A percentile compares a stretch with the other conserved stretches of the same genome.
These are phyloP conservation scores for Funneliformis mosseae DNA, from an alignment of 192 early-diverging fungal genomes.

Conservation along the genomic window DNA sequence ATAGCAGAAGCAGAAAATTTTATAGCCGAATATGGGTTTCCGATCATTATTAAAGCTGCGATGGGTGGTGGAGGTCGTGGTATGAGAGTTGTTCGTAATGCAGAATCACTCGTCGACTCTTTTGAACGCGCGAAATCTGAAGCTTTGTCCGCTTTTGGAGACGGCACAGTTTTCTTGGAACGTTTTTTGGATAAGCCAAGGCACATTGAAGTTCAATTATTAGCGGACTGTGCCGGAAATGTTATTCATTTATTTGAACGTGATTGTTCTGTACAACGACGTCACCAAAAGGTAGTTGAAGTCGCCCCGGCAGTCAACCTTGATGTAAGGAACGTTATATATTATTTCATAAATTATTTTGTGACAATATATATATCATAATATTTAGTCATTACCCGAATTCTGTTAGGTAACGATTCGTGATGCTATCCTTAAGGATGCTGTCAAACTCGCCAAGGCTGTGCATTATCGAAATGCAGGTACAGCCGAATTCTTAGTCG, in stretches of 20 bases:
- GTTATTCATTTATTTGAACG: constrained; percentile 91
- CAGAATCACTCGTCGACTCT: constrained; percentile 67
- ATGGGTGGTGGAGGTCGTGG: constrained; percentile 96
- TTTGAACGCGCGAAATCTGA: constrained; percentile 89
- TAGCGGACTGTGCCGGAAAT: constrained; percentile 85
- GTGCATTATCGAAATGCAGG: constrained; percentile 95
- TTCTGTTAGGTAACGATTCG: constrained; percentile 52
- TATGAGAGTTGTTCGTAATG: constrained; percentile 90
- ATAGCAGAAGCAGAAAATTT: constrained; percentile 69
- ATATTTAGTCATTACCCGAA: background rate
- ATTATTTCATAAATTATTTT: background rate
- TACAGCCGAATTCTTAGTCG: constrained; percentile 96
- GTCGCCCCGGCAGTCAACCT: constrained; percentile 85
- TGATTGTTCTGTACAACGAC: constrained; percentile 97
- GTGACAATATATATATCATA: background rate
- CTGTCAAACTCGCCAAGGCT: constrained; percentile 85
- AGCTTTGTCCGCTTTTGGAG: constrained; percentile 91
- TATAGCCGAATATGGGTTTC: constrained; percentile 82
- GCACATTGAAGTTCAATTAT: constrained; percentile 97
- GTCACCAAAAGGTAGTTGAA: constrained; percentile 97
- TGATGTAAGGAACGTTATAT: constrained; percentile 31
- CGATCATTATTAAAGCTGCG: constrained; percentile 96
- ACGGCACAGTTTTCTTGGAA: constrained; percentile 95
- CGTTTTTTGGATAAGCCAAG: constrained; percentile 87
- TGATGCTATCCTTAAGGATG: constrained; percentile 83